Percentiles rank a stretch among this genome's conserved stretches.
Conservation (phyloP, 208 protist species). For the Acanthamoeba sp. region DNA sequence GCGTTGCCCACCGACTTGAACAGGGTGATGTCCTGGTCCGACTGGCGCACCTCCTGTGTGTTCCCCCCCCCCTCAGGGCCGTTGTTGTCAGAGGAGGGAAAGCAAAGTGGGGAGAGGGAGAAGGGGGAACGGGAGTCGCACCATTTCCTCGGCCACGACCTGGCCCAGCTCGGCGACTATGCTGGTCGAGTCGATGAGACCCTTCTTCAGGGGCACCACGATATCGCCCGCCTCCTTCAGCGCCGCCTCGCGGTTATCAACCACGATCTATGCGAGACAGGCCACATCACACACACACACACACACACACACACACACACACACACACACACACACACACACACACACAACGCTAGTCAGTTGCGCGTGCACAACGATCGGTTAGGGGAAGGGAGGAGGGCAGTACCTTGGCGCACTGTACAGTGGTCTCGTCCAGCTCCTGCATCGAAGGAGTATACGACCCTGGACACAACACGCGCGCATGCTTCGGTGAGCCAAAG, state of each 20-base stretch:
- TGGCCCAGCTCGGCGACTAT: slow-evolving; percentile 44
- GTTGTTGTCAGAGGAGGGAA: no score
- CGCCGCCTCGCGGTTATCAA: slow-evolving; percentile 49
- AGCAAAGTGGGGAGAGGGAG: no score
- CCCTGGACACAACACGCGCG: background rate
- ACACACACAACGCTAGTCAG: background rate
- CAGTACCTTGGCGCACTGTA: slow-evolving; percentile 61
- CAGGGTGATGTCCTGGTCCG: slow-evolving; percentile 52
- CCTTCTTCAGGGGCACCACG: background rate
- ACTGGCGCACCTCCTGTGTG: slow-evolving; percentile 1
- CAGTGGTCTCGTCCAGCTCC: slow-evolving; percentile 69
- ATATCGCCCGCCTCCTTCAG: slow-evolving; percentile 58
- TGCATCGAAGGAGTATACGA: slow-evolving; percentile 66
- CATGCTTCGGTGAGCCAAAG: background rate
- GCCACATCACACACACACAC: background rate
- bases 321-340: background rate
- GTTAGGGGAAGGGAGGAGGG: background rate
- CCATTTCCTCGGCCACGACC: background rate
- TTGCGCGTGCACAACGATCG: background rate
- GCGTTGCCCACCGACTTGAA: slow-evolving; percentile 73
- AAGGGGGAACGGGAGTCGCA: no score
- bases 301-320: background rate
- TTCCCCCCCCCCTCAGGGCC: background rate
- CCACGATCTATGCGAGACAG: no score
- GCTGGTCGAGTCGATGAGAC: slow-evolving; percentile 2